Base-by-base conservation (phyloP, 2,329 filamentous ascomycete genomes). In the Alternaria viburni region DNA sequence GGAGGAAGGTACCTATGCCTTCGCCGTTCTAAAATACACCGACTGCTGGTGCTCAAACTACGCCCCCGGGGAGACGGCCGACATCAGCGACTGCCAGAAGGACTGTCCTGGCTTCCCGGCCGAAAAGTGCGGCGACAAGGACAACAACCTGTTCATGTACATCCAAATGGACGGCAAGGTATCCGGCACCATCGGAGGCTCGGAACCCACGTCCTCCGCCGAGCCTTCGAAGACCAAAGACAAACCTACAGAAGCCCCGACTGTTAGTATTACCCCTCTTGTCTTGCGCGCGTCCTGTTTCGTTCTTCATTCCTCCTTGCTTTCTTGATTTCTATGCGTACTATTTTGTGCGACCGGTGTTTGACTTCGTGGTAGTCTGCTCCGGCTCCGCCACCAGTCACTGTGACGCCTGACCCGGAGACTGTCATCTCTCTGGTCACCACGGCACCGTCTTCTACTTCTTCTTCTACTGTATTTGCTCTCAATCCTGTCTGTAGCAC, bases 41-140 rank as follows among this genome's bases (percentile, higher is more conserved):
- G 79, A 84, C 55, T 95, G 92, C 76, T 95, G 91, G 91, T 95
- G 92, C 77, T 90, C 90, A 41, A 86, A 93, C 75, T 89, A 89
- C 71, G 84, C 84, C 3, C 92, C 92, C 9, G 75, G 75, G 19
- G 70, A 79, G 6, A 79, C 81, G 62, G 57, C 70, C n/a, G 69
- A 76, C 60, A 69, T 76, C 21, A 68, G 70, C 66, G 82, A 82
- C 54, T 95, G 92, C 79, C 79, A 84, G 67, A 77, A 77, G 0
- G 54, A 79, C 15, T 95, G 92, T 70, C 90, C 91, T 9, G 92
- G 91, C n/a, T 95, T 86, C 74, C 87, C 87, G 0, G 32, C 56
- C 1, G 90, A 94, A 66, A 79, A 82, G 11, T 95, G 92, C 72
- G 92, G 92, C 64, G 88, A 87, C 36, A 68, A 72, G 47, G 73